These are phyloP conservation scores for Penicillium silybi DNA, from an alignment of 495 filamentous ascomycete genomes.

Conservation along the genomic window DNA sequence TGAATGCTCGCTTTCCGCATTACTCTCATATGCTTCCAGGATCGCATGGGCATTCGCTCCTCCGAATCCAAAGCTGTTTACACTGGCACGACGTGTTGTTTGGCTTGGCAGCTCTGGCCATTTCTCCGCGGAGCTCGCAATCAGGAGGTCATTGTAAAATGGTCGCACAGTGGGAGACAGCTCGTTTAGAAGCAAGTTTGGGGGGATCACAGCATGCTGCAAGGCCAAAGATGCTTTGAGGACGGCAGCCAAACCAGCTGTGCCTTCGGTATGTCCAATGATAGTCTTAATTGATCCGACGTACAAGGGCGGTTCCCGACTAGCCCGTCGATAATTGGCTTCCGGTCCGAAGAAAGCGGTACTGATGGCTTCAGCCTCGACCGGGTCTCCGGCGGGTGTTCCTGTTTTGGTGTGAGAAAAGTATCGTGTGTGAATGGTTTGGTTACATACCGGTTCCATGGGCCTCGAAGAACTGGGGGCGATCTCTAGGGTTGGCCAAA, in stretches of 20 bases:
- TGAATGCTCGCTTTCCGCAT: neutral
- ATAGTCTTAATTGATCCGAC: slow-evolving; percentile 56
- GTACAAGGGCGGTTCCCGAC: slow-evolving; percentile 30
- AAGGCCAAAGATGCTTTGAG: slow-evolving; percentile 40
- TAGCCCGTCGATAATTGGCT: slow-evolving; percentile 26
- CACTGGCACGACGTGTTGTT: slow-evolving; percentile 27
- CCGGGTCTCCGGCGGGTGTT: slow-evolving; percentile 39
- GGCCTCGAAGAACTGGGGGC: slow-evolving; percentile 40
- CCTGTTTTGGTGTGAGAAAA: slow-evolving; percentile 14
- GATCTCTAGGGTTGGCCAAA: slow-evolving; percentile 17
- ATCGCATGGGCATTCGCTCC: slow-evolving; percentile 63
- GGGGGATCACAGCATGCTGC: slow-evolving; percentile 48
- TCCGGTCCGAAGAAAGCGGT: slow-evolving; percentile 28
- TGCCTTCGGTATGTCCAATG: slow-evolving; percentile 54
- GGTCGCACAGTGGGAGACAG: slow-evolving; percentile 33
- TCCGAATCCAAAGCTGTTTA: slow-evolving; percentile 56
- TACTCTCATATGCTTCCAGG: slow-evolving; percentile 37
- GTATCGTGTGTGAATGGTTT: neutral
- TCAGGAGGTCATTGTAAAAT: slow-evolving; percentile 32
- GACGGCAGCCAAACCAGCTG: slow-evolving; percentile 53
- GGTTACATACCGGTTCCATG: slow-evolving; percentile 30
- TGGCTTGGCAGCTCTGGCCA: slow-evolving; percentile 10
- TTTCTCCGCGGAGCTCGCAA: slow-evolving; percentile 8
- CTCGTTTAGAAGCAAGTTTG: slow-evolving; percentile 53
- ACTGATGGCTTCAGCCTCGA: slow-evolving; percentile 35